A percentile compares a stretch with the other conserved stretches of the same genome.
These are phyloP conservation scores for Coemansia sp. DNA, from an alignment of 192 early-diverging fungal genomes.

Conservation along the genomic window DNA sequence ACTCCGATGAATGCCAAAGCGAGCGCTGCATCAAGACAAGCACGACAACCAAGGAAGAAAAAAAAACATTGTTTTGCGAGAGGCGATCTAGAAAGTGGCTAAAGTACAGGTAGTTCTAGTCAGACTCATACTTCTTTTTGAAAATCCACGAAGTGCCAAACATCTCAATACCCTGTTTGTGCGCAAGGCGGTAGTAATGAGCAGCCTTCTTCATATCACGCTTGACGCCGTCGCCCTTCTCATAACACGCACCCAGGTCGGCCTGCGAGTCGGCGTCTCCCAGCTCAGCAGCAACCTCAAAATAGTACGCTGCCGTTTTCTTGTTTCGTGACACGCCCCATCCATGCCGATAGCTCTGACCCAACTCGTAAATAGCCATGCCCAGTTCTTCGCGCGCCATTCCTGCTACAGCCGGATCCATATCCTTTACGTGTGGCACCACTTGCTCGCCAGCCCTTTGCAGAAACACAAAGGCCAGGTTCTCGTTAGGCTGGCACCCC, in stretches of 20 bases:
- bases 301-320: constrained; percentile 72
- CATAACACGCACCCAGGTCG: constrained; percentile 72
- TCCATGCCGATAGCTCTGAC: constrained; percentile 75
- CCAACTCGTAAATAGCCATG: constrained; percentile 77
- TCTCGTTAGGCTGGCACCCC: constrained; percentile 69
- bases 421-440: constrained; percentile 60
- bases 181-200: constrained; percentile 74
- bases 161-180: constrained; percentile 66
- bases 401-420: constrained; percentile 57
- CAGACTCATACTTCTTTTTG: constrained; percentile 73
- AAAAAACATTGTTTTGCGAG: neutral
- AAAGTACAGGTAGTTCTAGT: constrained; percentile 11
- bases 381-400: constrained; percentile 67
- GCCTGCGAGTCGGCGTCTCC: constrained; percentile 80
- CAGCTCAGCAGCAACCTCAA: constrained; percentile 75
- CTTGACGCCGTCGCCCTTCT: constrained; percentile 73
- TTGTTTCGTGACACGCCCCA: constrained; percentile 76
- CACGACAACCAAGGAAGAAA: neutral
- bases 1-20: neutral
- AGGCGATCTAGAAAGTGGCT: neutral
- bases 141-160: constrained; percentile 85
- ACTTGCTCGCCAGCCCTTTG: constrained; percentile 69
- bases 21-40: neutral
- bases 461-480: constrained; percentile 65
- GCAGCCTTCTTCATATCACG: constrained; percentile 74